These are phyloP conservation scores for Pythium aquatile DNA, from an alignment of 352 stramenopile genomes.

Conservation along the genomic window DNA sequence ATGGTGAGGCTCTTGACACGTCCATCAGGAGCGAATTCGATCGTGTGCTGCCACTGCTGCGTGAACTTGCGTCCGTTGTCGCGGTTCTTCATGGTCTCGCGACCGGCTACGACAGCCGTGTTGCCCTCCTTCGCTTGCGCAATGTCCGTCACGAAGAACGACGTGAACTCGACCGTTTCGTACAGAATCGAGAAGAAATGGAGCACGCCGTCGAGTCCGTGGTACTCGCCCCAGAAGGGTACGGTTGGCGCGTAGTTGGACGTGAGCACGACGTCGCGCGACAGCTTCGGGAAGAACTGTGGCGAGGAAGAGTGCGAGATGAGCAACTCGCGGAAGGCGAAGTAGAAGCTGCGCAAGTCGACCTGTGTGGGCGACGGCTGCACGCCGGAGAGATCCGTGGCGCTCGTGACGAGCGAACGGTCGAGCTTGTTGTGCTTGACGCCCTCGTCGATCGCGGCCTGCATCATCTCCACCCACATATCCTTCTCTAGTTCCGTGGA, in stretches of 20 bases:
- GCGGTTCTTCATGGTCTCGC: constrained; percentile 89
- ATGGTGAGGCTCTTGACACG: constrained; percentile 88
- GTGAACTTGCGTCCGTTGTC: constrained; percentile 88
- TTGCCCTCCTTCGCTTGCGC: constrained; percentile 80
- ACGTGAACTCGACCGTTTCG: constrained; percentile 86
- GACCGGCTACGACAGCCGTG: constrained; percentile 77
- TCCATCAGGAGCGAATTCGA: constrained; percentile 84
- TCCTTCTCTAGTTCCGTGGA: constrained; percentile 86
- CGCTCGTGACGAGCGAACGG: constrained; percentile 21
- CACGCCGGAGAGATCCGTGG: constrained; percentile 31
- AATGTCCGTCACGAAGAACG: constrained; percentile 89
- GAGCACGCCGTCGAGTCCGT: constrained; percentile 82
- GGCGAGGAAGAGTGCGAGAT: constrained; percentile 87
- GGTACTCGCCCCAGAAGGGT: constrained; percentile 88
- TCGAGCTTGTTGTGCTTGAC: constrained; percentile 36
- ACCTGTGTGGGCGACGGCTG: constrained; percentile 74
- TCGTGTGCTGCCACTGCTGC: constrained; percentile 89
- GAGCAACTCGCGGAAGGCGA: constrained; percentile 82
- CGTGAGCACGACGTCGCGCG: constrained; percentile 78
- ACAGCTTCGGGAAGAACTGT: constrained; percentile 88
- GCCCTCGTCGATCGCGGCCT: constrained; percentile 81
- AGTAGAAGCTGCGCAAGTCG: constrained; percentile 85
- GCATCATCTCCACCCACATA: constrained; percentile 92
- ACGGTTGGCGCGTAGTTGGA: constrained; percentile 88
- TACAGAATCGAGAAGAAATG: constrained; percentile 91